Conservation (phyloP, 768 basidiomycete genomes). For the Phanerochaete carnosa region DNA sequence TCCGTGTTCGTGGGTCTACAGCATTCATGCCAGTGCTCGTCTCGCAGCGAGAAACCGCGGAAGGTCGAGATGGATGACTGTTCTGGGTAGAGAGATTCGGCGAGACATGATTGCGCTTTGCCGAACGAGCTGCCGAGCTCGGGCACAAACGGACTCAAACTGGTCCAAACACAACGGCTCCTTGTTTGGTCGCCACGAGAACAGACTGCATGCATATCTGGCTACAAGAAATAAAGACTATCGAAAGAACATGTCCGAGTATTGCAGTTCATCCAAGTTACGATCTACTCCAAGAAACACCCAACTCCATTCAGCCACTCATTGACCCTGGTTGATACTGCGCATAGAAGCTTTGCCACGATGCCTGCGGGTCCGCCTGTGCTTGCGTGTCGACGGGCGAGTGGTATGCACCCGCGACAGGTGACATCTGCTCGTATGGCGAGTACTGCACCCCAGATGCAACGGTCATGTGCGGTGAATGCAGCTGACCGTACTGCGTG, state of each 20-base stretch:
- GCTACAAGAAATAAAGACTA: background rate
- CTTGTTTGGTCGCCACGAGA: too few species aligned
- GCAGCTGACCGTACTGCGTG: constrained; percentile 15
- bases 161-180: background rate
- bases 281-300: too few species aligned
- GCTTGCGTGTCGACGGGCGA: constrained; percentile 14
- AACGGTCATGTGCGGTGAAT: constrained; percentile 15
- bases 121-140: too few species aligned
- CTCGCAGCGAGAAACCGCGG: background rate
- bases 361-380: constrained; percentile 19
- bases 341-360: constrained; percentile 24
- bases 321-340: constrained; percentile 13
- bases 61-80: background rate
- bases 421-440: constrained; percentile 10
- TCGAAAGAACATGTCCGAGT: background rate
- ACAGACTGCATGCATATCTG: too few species aligned
- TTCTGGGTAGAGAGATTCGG: background rate
- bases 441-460: constrained; percentile 13
- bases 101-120: background rate
- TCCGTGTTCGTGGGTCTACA: constrained; percentile 32
- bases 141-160: background rate
- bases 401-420: constrained; percentile 6
- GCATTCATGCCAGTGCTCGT: constrained; percentile 22
- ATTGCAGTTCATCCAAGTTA: too few species aligned
- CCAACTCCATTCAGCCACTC: background rate